phyloP scores from a whole-genome alignment of 192 early-diverging fungal genomes.

The Rhizophagus prolifer region DNA sequence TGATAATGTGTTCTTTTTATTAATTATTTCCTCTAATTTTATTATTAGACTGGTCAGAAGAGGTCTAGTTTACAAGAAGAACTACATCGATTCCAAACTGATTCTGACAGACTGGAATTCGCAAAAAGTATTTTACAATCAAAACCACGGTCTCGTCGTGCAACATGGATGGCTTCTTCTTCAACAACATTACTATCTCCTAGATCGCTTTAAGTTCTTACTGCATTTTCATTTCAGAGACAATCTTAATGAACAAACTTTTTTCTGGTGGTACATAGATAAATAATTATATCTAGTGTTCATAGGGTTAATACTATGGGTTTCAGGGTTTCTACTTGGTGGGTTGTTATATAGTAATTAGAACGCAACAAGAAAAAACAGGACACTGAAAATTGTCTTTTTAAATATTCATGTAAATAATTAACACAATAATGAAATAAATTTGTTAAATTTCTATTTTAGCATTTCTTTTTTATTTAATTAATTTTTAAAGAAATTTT shows the following conservation, averaged over 20 bases:
- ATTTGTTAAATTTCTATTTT: neutral
- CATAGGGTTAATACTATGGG: too few species aligned
- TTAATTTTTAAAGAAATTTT: too few species aligned
- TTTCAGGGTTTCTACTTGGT: too few species aligned
- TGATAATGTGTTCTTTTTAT: neutral
- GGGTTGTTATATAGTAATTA: too few species aligned
- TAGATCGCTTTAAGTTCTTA: neutral
- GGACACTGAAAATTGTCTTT: neutral
- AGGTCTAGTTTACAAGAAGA: conserved; percentile 21
- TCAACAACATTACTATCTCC: neutral
- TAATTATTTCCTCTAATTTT: neutral
- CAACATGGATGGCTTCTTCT: conserved; percentile 9
- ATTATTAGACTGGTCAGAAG: conserved; percentile 8
- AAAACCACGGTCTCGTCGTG: neutral
- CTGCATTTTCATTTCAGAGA: neutral
- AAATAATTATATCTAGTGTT: neutral
- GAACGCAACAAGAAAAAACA: too few species aligned
- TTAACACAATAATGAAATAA: neutral
- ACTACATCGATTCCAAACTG: neutral
- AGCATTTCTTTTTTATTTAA: neutral
- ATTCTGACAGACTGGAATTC: conserved; percentile 20
- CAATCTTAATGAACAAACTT: too few species aligned
- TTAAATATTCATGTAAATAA: neutral
- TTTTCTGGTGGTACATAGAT: neutral
- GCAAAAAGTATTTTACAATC: conserved; percentile 27